A percentile compares a stretch with the other conserved stretches of the same genome.
Evolutionary conservation across 495 filamentous ascomycete species (phyloP).

Genomic region (Pyrenopolyporus hunteri): DNA sequence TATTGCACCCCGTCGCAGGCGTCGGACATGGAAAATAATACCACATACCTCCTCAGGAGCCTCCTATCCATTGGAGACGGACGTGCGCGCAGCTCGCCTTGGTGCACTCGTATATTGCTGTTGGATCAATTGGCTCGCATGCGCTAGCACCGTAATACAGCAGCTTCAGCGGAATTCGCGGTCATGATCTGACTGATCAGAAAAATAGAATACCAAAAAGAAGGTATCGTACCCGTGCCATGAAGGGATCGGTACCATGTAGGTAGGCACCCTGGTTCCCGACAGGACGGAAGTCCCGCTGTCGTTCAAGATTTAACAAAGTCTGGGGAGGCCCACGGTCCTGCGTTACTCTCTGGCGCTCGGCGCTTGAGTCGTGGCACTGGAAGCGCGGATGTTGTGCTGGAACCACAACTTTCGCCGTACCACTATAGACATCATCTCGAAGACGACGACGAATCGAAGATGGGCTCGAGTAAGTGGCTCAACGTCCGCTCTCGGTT

Average conservation of each 20-base stretch:
- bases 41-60: conserved; percentile 12
- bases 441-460: conserved; percentile 25
- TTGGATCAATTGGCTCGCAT: conserved; percentile 22
- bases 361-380: conserved; percentile 30
- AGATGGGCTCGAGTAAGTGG: not conserved
- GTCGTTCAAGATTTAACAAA: conserved; percentile 31
- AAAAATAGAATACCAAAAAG: not conserved
- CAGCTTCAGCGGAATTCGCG: conserved; percentile 8
- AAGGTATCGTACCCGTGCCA: not conserved
- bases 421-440: conserved; percentile 15
- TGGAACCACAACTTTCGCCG: conserved; percentile 16
- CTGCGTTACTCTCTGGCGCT: conserved; percentile 18
- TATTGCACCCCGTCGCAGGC: conserved; percentile 22
- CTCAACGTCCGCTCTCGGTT: conserved; percentile 8
- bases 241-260: conserved; percentile 8
- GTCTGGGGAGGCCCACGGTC: conserved; percentile 32
- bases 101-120: conserved; percentile 2
- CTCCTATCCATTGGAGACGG: conserved; percentile 23
- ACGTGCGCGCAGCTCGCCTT: conserved; percentile 26
- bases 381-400: conserved; percentile 25
- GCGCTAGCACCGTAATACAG: conserved; percentile 7
- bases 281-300: conserved; percentile 34
- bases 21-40: conserved; percentile 23
- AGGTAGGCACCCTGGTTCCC: conserved; percentile 31
- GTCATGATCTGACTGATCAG: conserved; percentile 20